A percentile compares a stretch with the other conserved stretches of the same genome.
These are phyloP conservation scores for Phyllostachys edulis DNA, from an alignment of 176 grass and related monocot genomes.

Conservation along the genomic window DNA sequence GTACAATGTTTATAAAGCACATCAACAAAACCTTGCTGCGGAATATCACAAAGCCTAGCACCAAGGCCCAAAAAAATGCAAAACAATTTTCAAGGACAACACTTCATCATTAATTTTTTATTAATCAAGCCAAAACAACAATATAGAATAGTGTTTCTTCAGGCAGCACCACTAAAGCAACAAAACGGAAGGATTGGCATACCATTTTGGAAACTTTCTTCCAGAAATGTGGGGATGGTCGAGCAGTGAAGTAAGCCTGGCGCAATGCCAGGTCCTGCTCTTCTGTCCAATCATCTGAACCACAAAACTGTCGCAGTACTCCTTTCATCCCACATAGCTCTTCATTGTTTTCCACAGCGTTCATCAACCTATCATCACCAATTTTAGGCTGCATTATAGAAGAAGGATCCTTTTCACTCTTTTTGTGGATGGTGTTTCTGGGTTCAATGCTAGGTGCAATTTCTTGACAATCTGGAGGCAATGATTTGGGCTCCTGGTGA, in stretches of 20 bases:
- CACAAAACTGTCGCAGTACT: constrained; percentile 23
- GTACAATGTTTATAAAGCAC: not conserved
- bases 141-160: constrained; percentile 11
- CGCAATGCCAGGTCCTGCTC: constrained; percentile 65
- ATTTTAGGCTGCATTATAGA: constrained; percentile 3
- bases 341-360: constrained; percentile 16
- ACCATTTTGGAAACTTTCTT: constrained; percentile 96
- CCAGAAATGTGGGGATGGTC: constrained; percentile 94
- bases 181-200: constrained; percentile 29
- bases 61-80: not conserved
- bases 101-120: not conserved
- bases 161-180: constrained; percentile 4
- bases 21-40: not conserved
- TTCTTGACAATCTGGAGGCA: not conserved
- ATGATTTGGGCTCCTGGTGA: not conserved
- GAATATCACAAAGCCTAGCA: not conserved
- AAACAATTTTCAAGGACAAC: not conserved
- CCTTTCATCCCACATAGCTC: constrained; percentile 37
- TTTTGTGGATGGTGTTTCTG: not conserved
- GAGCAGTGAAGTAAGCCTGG: constrained; percentile 62
- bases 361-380: not conserved
- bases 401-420: constrained; percentile 16
- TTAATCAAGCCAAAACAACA: not conserved
- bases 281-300: constrained; percentile 61
- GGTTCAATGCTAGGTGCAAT: constrained; percentile 16